phyloP scores from a whole-genome alignment of 345 rosid genomes.

The Tarenaya hassleriana region DNA sequence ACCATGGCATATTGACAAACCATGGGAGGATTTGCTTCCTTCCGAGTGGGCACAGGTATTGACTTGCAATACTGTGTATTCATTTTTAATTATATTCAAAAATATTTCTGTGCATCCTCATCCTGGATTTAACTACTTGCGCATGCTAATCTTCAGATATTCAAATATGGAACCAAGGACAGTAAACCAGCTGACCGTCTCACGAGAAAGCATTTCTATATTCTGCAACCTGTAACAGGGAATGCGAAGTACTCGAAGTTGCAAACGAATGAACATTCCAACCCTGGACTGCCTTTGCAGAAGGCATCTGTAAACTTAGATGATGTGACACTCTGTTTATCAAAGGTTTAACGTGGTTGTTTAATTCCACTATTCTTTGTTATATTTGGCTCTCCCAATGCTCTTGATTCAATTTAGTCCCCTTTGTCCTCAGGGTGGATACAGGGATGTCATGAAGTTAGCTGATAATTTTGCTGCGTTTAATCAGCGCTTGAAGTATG shows the following conservation, averaged over 20 bases:
- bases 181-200: conserved; percentile 69
- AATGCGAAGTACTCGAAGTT: conserved; percentile 71
- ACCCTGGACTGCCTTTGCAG: conserved; percentile 52
- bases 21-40: conserved; percentile 88
- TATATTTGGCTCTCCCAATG: conserved; percentile 18
- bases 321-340: conserved; percentile 85
- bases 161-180: conserved; percentile 71
- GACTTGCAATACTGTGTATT: conserved; percentile 11
- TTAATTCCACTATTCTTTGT: conserved; percentile 15
- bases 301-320: conserved; percentile 82
- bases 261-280: conserved; percentile 37
- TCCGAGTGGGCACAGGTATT: conserved; percentile 89
- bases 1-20: conserved; percentile 75
- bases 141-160: conserved; percentile 45
- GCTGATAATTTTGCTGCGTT: conserved; percentile 91
- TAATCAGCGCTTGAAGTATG: conserved; percentile 79
- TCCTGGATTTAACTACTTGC: conserved; percentile 10
- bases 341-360: conserved; percentile 54
- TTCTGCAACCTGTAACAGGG: conserved; percentile 92
- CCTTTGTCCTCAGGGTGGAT: conserved; percentile 61
- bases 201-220: conserved; percentile 54
- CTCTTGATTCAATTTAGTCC: conserved; percentile 21
- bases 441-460: conserved; percentile 75
- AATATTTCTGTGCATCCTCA: conserved; percentile 13
- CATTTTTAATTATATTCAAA: conserved; percentile 4